Evolutionary conservation across 192 early-diverging fungal species (phyloP).

Genomic region (Pilobolus umbonatus): DNA sequence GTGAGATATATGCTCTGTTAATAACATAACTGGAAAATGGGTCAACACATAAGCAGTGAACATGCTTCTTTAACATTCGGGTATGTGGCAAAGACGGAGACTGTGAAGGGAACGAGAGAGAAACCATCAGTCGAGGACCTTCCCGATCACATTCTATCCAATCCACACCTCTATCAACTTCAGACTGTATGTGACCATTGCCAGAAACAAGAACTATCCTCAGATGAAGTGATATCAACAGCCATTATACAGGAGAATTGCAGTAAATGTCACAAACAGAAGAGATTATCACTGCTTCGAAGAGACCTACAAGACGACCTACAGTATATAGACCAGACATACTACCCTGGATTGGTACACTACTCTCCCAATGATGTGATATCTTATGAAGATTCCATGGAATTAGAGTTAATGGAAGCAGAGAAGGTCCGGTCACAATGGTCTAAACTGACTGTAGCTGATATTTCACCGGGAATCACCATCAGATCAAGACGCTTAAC

Average conservation of each 20-base stretch:
- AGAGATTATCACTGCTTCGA: conserved; percentile 10
- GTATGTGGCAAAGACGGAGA: neutral
- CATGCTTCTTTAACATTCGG: conserved; percentile 18
- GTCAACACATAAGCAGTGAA: conserved; percentile 10
- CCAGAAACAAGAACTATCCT: neutral
- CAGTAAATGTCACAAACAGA: conserved; percentile 1
- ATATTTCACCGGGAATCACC: neutral
- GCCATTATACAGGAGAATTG: neutral
- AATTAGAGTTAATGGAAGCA: conserved; percentile 11
- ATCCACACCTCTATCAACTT: conserved; percentile 17
- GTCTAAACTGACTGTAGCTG: conserved; percentile 8
- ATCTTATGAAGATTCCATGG: conserved; percentile 18
- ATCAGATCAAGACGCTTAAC: conserved; percentile 10
- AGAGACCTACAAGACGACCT: conserved; percentile 19
- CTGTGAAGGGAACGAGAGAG: neutral
- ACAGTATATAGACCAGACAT: conserved; percentile 28
- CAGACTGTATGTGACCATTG: conserved; percentile 6
- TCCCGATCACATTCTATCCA: conserved; percentile 6
- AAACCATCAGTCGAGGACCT: neutral
- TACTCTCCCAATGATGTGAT: conserved; percentile 15
- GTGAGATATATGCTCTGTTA: too few species aligned
- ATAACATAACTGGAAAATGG: too few species aligned
- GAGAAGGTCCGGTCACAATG: conserved; percentile 5
- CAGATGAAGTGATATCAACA: neutral
- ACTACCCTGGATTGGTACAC: conserved; percentile 17